A percentile compares a stretch with the other conserved stretches of the same genome.
phyloP scores from a whole-genome alignment of 768 basidiomycete species.

The Glaciozyma martinii region DNA sequence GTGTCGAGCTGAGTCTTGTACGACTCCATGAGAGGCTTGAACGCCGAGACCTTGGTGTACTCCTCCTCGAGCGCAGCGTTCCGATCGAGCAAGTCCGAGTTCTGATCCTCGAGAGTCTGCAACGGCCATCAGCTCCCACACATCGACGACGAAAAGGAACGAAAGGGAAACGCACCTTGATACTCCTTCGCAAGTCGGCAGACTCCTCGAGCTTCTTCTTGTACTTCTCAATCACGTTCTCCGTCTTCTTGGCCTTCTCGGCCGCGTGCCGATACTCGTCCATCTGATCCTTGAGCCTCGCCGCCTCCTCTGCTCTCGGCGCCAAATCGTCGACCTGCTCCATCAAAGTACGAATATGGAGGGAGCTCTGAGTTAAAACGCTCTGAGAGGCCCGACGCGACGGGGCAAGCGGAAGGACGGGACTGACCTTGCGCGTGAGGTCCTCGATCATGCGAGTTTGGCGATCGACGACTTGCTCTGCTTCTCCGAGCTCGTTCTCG shows the following conservation, averaged over 20 bases:
- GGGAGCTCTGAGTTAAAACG: not conserved
- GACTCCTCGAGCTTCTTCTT: constrained; percentile 96
- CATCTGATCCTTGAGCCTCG: constrained; percentile 77
- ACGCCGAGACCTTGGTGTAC: constrained; percentile 71
- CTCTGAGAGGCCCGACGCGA: not conserved
- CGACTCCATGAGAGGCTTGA: constrained; percentile 82
- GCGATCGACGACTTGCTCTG: constrained; percentile 75
- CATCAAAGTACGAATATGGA: constrained; percentile 7
- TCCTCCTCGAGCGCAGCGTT: constrained; percentile 89
- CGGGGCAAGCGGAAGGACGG: not conserved
- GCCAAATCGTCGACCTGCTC: constrained; percentile 64
- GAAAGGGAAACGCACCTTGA: constrained; percentile 38
- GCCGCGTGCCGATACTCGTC: constrained; percentile 92
- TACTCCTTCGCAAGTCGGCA: constrained; percentile 50
- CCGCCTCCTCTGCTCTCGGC: constrained; percentile 63
- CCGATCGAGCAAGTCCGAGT: constrained; percentile 80
- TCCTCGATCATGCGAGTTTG: constrained; percentile 61
- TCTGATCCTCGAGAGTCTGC: constrained; percentile 68
- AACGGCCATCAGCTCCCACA: not conserved
- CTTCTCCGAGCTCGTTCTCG: constrained; percentile 76
- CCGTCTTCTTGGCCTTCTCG: constrained; percentile 83
- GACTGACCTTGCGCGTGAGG: constrained; percentile 54
- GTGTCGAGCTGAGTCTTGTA: constrained; percentile 80
- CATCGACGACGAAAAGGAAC: not conserved
- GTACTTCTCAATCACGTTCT: constrained; percentile 97